Conservation (phyloP, 2,329 filamentous ascomycete genomes). For the Nakataea oryzae region DNA sequence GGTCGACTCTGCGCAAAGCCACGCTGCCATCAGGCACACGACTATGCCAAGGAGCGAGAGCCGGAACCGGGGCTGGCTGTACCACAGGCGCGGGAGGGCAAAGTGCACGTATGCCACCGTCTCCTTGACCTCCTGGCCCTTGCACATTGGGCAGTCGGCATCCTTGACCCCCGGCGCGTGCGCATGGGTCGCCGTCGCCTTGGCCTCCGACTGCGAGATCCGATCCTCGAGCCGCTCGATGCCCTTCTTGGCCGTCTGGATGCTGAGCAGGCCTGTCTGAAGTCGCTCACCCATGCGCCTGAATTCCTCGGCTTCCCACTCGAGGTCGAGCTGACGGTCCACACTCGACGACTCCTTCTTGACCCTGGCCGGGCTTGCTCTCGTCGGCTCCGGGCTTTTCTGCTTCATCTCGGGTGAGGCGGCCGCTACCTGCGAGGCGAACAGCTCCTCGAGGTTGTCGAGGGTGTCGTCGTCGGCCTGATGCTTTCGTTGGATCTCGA, state of each 20-base stretch:
- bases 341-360: background rate
- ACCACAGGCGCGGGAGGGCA: constrained; percentile 36
- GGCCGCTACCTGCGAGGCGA: constrained; percentile 24
- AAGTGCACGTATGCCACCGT: constrained; percentile 27
- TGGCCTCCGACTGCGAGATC: constrained; percentile 29
- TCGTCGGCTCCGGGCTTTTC: constrained; percentile 7
- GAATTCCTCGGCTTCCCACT: constrained; percentile 11
- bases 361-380: background rate
- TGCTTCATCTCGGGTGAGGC: constrained; percentile 14
- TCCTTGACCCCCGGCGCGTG: background rate
- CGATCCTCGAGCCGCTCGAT: constrained; percentile 47
- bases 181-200: background rate
- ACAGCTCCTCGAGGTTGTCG: constrained; percentile 44
- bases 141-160: background rate
- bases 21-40: constrained; percentile 32
- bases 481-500: constrained; percentile 39
- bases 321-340: background rate
- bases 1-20: constrained; percentile 42
- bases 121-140: background rate
- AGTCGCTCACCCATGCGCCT: constrained; percentile 42
- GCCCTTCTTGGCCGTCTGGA: constrained; percentile 44
- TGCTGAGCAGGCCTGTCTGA: constrained; percentile 37
- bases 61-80: constrained; percentile 29
- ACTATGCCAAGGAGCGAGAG: constrained; percentile 38
- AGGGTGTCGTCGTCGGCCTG: constrained; percentile 49